phyloP scores from a whole-genome alignment of 768 basidiomycete genomes.

The Phaeotremella skinneri region DNA sequence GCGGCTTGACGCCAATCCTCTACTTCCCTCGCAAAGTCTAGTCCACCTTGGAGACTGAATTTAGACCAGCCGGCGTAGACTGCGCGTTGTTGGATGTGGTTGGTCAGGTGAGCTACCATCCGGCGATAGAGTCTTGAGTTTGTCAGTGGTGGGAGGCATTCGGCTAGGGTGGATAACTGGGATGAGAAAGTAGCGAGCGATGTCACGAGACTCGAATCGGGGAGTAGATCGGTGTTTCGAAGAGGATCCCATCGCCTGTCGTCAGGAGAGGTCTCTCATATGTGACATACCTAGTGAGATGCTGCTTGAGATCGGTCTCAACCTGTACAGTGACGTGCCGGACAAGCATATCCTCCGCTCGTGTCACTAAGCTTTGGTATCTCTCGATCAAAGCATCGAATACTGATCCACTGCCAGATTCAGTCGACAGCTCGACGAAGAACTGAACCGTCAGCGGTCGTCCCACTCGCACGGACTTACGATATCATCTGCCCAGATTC shows the following conservation, averaged over 20 bases:
- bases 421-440: constrained; percentile 78
- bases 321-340: constrained; percentile 80
- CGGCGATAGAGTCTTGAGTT: constrained; percentile 70
- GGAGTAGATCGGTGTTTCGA: constrained; percentile 38
- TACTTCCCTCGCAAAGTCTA: constrained; percentile 67
- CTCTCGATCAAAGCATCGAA: constrained; percentile 72
- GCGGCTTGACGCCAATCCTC: constrained; percentile 80
- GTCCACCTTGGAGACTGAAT: constrained; percentile 63
- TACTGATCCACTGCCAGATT: constrained; percentile 59
- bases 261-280: not conserved
- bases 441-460: constrained; percentile 58
- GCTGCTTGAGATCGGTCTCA: constrained; percentile 68
- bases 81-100: constrained; percentile 78
- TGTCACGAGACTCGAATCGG: constrained; percentile 65
- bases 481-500: constrained; percentile 82
- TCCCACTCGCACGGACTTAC: constrained; percentile 56
- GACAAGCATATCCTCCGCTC: constrained; percentile 86
- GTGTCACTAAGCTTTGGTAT: constrained; percentile 61
- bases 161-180: constrained; percentile 67
- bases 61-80: constrained; percentile 71
- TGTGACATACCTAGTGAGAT: constrained; percentile 60
- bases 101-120: constrained; percentile 66
- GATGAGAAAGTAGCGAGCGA: constrained; percentile 78
- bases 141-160: constrained; percentile 61
- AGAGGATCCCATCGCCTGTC: constrained; percentile 50